These are phyloP conservation scores for Gelatoporia subvermispora DNA, from an alignment of 768 basidiomycete species.

Conservation along the genomic window DNA sequence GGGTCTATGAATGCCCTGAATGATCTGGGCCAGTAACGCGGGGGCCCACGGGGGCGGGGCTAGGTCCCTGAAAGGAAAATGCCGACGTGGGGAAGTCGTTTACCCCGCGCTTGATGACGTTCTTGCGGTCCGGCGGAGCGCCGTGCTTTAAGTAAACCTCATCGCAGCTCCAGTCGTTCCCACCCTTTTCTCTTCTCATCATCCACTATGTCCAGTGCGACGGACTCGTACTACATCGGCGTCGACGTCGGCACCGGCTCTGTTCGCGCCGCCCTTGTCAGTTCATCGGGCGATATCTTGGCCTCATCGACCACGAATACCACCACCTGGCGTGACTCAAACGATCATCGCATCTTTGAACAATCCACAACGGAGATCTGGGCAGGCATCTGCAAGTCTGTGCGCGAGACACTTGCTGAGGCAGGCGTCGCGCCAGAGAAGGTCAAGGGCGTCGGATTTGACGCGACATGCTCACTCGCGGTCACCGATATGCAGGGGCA, in stretches of 20 bases:
- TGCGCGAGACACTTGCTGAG: slow-evolving; percentile 57
- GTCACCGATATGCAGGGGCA: slow-evolving; percentile 72
- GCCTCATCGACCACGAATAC: slow-evolving; percentile 80
- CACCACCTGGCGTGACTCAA: slow-evolving; percentile 77
- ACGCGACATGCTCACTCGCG: slow-evolving; percentile 95
- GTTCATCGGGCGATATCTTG: slow-evolving; percentile 58
- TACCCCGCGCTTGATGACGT: no score
- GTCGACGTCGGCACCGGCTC: slow-evolving; percentile 93
- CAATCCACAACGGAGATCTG: slow-evolving; percentile 92
- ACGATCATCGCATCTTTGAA: slow-evolving; percentile 92
- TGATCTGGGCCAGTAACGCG: no score
- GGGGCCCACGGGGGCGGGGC: no score
- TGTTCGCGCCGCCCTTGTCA: slow-evolving; percentile 80
- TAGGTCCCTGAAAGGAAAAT: no score
- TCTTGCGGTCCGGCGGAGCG: no score
- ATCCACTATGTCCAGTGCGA: slow-evolving; percentile 11
- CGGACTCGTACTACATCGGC: slow-evolving; percentile 55
- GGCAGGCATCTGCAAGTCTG: slow-evolving; percentile 57
- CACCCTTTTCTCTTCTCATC: slow-evolving; percentile 1
- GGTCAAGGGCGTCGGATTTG: slow-evolving; percentile 89
- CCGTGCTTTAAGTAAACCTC: slow-evolving; percentile 1
- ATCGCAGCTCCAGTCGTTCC: background rate
- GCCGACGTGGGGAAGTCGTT: no score
- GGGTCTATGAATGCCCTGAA: no score
- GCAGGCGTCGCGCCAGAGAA: slow-evolving; percentile 49